Evolutionary conservation across 2,329 filamentous ascomycete genomes (phyloP).

Genomic region (Penicillium sp.): DNA sequence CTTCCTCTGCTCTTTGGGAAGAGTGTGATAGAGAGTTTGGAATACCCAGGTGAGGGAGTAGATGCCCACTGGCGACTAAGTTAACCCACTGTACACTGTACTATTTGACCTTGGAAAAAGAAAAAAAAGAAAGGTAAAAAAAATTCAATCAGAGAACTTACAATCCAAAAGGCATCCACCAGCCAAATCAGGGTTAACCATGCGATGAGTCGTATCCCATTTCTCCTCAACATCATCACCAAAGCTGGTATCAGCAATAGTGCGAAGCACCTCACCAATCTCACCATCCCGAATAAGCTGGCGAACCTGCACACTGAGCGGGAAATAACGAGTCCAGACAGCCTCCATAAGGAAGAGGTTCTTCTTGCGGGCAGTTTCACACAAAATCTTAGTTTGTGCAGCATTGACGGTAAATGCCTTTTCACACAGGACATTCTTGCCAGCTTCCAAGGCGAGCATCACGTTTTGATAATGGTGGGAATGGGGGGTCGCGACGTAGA

Average conservation of each 20-base stretch:
- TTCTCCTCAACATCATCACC: conserved; percentile 64
- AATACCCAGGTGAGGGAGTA: conserved; percentile 91
- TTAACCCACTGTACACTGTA: neutral
- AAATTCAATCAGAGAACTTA: conserved; percentile 30
- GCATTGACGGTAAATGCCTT: conserved; percentile 89
- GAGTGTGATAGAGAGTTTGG: conserved; percentile 83
- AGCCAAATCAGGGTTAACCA: conserved; percentile 82
- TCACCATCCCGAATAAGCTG: conserved; percentile 60
- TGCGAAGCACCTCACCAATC: conserved; percentile 63
- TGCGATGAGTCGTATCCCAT: conserved; percentile 68
- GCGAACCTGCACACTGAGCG: conserved; percentile 72
- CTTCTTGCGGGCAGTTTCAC: conserved; percentile 73
- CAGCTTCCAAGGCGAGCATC: conserved; percentile 79
- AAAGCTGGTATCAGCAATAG: conserved; percentile 66
- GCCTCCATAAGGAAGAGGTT: conserved; percentile 81
- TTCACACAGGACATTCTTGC: conserved; percentile 88
- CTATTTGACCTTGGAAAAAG: neutral
- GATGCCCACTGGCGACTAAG: conserved; percentile 65
- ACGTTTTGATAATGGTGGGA: conserved; percentile 92
- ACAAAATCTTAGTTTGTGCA: conserved; percentile 72
- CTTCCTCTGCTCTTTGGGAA: conserved; percentile 66
- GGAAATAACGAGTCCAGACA: conserved; percentile 89
- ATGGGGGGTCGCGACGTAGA: conserved; percentile 90
- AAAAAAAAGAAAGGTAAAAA: neutral
- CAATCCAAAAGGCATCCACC: conserved; percentile 80